These are phyloP conservation scores for Colletotrichum chlorophyti DNA, from an alignment of 2,329 filamentous ascomycete species.

Conservation along the genomic window DNA sequence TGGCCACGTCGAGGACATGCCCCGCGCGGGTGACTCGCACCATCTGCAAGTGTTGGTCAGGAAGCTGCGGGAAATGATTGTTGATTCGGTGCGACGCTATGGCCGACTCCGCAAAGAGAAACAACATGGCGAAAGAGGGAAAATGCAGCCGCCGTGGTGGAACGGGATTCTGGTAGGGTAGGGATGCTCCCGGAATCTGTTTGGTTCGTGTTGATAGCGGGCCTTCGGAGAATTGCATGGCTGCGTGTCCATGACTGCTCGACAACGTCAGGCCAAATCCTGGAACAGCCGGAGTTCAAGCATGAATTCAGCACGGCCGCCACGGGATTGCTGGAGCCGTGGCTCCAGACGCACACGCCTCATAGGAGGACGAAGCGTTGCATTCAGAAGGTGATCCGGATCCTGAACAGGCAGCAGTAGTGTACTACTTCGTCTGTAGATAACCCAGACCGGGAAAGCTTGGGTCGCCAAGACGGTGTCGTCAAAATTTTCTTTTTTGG, in stretches of 20 bases:
- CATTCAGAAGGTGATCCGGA: no score
- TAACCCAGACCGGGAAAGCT: no score
- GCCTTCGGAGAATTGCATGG: conserved; percentile 8
- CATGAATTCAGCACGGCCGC: conserved; percentile 19
- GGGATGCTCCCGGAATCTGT: conserved; percentile 7
- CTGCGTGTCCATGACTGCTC: conserved; percentile 1
- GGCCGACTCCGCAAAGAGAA: neutral
- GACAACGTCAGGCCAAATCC: conserved; percentile 11
- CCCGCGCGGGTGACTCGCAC: conserved; percentile 12
- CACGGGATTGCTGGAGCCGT: neutral
- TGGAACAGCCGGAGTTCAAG: conserved; percentile 3
- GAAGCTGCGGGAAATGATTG: neutral
- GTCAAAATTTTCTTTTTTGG: no score
- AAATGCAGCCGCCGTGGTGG: neutral
- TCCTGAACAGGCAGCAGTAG: no score
- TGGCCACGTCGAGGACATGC: neutral
- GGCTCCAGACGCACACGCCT: conserved; percentile 9
- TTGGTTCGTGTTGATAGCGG: conserved; percentile 4
- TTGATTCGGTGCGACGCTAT: neutral
- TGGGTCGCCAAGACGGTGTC: no score
- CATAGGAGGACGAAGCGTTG: neutral
- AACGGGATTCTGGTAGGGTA: conserved; percentile 1
- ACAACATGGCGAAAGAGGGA: neutral
- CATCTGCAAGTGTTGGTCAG: neutral
- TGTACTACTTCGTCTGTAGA: no score